Evolutionary conservation across 2,329 filamentous ascomycete species (phyloP).

Genomic region (Torrubiella hemipterigena): DNA sequence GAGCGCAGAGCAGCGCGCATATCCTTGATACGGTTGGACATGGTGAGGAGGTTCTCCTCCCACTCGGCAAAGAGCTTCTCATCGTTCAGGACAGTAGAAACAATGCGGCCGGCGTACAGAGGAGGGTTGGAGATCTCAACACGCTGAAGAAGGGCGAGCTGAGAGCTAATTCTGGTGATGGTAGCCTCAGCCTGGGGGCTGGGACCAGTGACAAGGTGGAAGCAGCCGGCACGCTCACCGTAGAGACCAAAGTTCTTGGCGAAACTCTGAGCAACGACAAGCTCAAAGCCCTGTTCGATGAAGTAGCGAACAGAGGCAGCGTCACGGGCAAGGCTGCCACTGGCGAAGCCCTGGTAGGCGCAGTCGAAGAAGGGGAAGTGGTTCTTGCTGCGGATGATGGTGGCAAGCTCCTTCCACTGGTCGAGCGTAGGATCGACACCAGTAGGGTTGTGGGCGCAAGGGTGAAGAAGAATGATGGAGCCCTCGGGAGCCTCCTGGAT

Average conservation of each 20-base stretch:
- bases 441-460: constrained; percentile 96
- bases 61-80: constrained; percentile 72
- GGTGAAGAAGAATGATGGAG: constrained; percentile 83
- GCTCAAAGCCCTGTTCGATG: constrained; percentile 79
- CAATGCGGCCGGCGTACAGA: constrained; percentile 85
- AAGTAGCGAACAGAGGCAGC: constrained; percentile 93
- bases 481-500: constrained; percentile 61
- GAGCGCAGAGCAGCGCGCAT: constrained; percentile 72
- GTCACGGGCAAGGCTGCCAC: constrained; percentile 74
- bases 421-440: constrained; percentile 89
- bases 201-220: constrained; percentile 80
- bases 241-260: constrained; percentile 98
- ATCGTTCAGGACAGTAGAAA: constrained; percentile 75
- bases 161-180: constrained; percentile 60
- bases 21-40: constrained; percentile 88
- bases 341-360: constrained; percentile 96
- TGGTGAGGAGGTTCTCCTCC: constrained; percentile 83
- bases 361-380: constrained; percentile 99
- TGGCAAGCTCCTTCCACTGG: constrained; percentile 87
- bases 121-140: constrained; percentile 97
- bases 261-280: constrained; percentile 84
- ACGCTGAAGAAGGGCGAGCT: constrained; percentile 87
- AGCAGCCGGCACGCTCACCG: constrained; percentile 88
- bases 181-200: constrained; percentile 52
- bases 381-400: constrained; percentile 60